Evolutionary conservation across 1,139 yeast species (phyloP), one percentile per base, ranked within the genome.

Genomic region (Lodderomyces metapsilosis): DNA sequence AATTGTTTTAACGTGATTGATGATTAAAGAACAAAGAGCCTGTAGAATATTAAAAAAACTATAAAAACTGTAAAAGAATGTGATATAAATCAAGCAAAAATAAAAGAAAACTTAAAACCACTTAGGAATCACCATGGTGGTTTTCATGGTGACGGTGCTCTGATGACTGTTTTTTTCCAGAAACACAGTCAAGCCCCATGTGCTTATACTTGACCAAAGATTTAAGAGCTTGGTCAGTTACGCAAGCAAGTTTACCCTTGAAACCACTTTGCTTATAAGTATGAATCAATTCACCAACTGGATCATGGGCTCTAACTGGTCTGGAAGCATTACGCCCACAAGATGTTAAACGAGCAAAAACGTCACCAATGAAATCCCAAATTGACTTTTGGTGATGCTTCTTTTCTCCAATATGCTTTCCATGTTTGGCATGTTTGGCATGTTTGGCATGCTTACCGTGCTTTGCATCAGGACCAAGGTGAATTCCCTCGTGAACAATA

Each of bases 401-500:
- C n/a, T 28, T 28, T 28, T 18, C 32, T 15, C n/a, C 18, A 28
- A 5, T 18, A 28, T 28, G 32, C n/a, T 28, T 15, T 18, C 6
- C 16, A 12, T 25, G 30, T 9, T 25, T 25, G 9, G 18, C 11
- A 32, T 22, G 37, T 6, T 23, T 20, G 4, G 20, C 24, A 13
- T 36, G 31, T 21, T 27, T 23, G 4, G 33, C 32, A 25, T 36
- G 6, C n/a, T 34, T 8, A 5, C 20, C 28, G 22, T 24, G 23
- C 13, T 34, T 33, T 2, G 9, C 24, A 5, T 32, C 16, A 20
- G 34, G 38, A 20, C 27, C 33, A 10, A 37, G 17, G 10, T 31
- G 17, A 5, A 36, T 20, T 6, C 12, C 32, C 17, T 41, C 44
- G 9, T 31, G 18, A 6, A 58, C 50, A 33, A 70, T 52, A 1